Evolutionary conservation across 1,284 basidiomycete species (phyloP).

Genomic region (Ceratobasidium sp.): DNA sequence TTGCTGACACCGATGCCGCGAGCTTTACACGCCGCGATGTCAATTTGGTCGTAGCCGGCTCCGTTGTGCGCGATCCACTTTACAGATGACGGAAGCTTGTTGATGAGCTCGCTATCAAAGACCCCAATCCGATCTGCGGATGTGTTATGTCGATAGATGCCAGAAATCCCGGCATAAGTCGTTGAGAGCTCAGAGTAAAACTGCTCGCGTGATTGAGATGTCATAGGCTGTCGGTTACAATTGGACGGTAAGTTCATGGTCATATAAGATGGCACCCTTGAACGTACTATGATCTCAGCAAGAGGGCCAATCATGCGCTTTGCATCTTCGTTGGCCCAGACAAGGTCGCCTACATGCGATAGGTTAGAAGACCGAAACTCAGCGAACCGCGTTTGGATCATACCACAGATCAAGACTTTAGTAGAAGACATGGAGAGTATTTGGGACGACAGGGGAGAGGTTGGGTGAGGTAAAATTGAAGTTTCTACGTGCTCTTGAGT

Average conservation of each 20-base stretch:
- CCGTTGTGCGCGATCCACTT: conserved; percentile 92
- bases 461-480: not conserved
- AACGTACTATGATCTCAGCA: conserved; percentile 76
- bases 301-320: conserved; percentile 68
- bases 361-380: conserved; percentile 3
- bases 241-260: not conserved
- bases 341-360: conserved; percentile 62
- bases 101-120: conserved; percentile 81
- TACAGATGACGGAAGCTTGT: conserved; percentile 68
- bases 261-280: not conserved
- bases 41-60: conserved; percentile 90
- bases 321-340: conserved; percentile 82
- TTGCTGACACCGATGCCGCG: conserved; percentile 86
- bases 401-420: conserved; percentile 53
- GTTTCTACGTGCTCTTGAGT: not conserved
- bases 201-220: conserved; percentile 68
- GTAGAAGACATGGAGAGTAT: conserved; percentile 47
- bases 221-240: conserved; percentile 59
- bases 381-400: conserved; percentile 39
- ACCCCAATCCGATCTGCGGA: conserved; percentile 72
- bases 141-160: conserved; percentile 79
- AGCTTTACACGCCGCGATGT: conserved; percentile 74
- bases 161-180: conserved; percentile 77
- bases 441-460: not conserved
- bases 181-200: conserved; percentile 74